A percentile compares a stretch with the other conserved stretches of the same genome.
phyloP scores from a whole-genome alignment of 495 filamentous ascomycete species.

The Pseudomonodictys pantanalensis region DNA sequence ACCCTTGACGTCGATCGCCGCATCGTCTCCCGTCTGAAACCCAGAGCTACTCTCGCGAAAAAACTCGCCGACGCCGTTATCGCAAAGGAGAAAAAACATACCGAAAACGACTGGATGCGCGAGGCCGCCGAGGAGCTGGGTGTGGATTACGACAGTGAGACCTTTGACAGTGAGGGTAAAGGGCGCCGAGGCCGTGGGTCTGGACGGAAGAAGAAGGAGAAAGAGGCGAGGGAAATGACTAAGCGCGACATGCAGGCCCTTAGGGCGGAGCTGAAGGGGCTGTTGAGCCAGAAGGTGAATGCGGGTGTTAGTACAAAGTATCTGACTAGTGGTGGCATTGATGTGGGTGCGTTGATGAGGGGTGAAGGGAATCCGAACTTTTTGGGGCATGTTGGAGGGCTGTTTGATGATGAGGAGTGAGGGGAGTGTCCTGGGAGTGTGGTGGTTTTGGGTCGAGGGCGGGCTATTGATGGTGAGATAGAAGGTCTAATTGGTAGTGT shows the following conservation, averaged over 20 bases:
- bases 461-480: no score
- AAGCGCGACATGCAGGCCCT: conserved; percentile 67
- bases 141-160: conserved; percentile 88
- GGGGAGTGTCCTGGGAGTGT: no score
- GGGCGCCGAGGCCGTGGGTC: conserved; percentile 64
- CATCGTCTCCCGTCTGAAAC: conserved; percentile 69
- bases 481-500: no score
- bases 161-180: conserved; percentile 58
- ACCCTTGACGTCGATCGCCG: conserved; percentile 81
- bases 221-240: conserved; percentile 62
- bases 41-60: conserved; percentile 72
- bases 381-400: conserved; percentile 58
- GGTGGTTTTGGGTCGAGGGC: no score
- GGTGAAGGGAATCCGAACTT: conserved; percentile 60
- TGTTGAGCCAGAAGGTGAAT: conserved; percentile 77
- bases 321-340: conserved; percentile 72
- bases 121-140: conserved; percentile 89
- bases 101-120: conserved; percentile 80
- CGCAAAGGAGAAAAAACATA: conserved; percentile 80
- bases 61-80: conserved; percentile 75
- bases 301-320: conserved; percentile 89
- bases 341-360: conserved; percentile 73
- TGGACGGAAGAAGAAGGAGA: conserved; percentile 70
- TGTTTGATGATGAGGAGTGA: conserved; percentile 46
- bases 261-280: conserved; percentile 59